phyloP scores from a whole-genome alignment of 306 rosid species.

The Medicago ruthenica region DNA sequence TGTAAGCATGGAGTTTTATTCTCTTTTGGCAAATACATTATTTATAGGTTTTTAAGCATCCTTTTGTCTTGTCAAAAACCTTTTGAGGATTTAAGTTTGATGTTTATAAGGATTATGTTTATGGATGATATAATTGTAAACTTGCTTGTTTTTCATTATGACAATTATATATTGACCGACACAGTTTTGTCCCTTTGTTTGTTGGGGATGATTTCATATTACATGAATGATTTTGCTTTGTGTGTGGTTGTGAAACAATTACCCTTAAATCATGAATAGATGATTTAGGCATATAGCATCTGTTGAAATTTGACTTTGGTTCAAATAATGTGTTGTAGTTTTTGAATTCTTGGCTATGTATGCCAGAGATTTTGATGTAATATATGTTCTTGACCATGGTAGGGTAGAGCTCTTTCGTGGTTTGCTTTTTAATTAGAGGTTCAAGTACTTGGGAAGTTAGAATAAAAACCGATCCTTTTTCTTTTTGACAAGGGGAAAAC shows the following conservation, averaged over 20 bases:
- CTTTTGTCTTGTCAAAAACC: slow-evolving; percentile 42
- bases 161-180: slow-evolving; percentile 7
- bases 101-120: slow-evolving; percentile 56
- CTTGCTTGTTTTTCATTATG: slow-evolving; percentile 44
- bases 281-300: no score
- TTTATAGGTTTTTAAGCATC: slow-evolving; percentile 46
- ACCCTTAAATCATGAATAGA: background rate
- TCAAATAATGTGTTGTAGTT: background rate
- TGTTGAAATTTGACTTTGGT: background rate
- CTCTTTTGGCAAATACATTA: slow-evolving; percentile 59
- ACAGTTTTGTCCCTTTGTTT: slow-evolving; percentile 15
- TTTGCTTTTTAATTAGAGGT: no score
- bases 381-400: no score
- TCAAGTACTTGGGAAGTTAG: no score
- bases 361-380: background rate
- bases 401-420: no score
- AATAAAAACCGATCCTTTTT: no score
- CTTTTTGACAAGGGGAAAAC: no score
- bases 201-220: slow-evolving; percentile 4
- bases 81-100: slow-evolving; percentile 49
- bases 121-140: slow-evolving; percentile 53
- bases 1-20: slow-evolving; percentile 50
- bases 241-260: background rate
- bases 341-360: background rate
- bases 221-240: background rate